phyloP scores from a whole-genome alignment of 129 eudicot species.

The Mikania micrantha region DNA sequence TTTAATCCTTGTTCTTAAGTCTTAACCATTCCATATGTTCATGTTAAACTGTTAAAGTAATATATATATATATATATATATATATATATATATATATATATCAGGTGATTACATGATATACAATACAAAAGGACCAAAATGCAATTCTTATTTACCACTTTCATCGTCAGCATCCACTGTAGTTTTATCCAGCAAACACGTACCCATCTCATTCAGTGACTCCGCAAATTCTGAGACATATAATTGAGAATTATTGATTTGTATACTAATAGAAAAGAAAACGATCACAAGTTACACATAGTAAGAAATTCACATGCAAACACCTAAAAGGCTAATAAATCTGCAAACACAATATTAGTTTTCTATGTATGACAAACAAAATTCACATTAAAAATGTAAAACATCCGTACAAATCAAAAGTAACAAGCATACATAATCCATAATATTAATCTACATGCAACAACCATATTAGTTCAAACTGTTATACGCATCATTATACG shows the following conservation, averaged over 20 bases:
- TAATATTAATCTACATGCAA: neutral
- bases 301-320: conserved; percentile 1
- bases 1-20: neutral
- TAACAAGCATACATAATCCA: neutral
- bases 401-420: neutral
- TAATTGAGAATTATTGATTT: neutral
- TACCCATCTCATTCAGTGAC: conserved; percentile 82
- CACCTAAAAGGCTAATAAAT: neutral
- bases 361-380: neutral
- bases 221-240: conserved; percentile 72
- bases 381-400: neutral
- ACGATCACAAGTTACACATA: neutral
- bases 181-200: conserved; percentile 64
- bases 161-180: conserved; percentile 48
- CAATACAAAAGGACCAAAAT: neutral
- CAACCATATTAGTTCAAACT: neutral
- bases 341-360: neutral
- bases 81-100: no score
- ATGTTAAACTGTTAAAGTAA: neutral
- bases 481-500: neutral
- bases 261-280: neutral
- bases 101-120: neutral
- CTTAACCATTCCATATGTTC: neutral
- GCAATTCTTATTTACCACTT: conserved; percentile 49
- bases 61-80: no score